These are phyloP conservation scores for Elaeis guineensis DNA, from an alignment of 176 grass and related monocot genomes.

Conservation along the genomic window DNA sequence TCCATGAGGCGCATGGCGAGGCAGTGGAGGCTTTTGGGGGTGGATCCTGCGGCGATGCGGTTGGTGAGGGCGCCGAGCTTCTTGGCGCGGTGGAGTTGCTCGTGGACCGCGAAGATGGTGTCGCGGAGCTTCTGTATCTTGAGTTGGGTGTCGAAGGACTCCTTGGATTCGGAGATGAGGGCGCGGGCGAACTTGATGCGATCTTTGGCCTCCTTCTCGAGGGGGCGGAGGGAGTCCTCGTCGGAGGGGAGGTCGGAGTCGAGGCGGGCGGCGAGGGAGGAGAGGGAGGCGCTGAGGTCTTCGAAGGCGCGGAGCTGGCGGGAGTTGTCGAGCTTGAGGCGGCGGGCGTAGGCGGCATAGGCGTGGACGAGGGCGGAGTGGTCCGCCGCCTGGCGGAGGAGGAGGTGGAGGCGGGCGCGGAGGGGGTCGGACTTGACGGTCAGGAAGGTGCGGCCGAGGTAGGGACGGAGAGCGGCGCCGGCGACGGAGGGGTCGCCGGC, in stretches of 20 bases:
- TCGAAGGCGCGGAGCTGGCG: slow-evolving; percentile 56
- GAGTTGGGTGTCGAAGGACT: slow-evolving; percentile 80
- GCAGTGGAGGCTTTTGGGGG: slow-evolving; percentile 89
- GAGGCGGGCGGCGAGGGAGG: slow-evolving; percentile 34
- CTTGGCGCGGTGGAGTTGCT: slow-evolving; percentile 72
- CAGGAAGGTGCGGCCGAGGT: slow-evolving; percentile 1
- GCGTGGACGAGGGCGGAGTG: slow-evolving; percentile 69
- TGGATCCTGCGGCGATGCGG: slow-evolving; percentile 75
- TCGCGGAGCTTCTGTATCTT: slow-evolving; percentile 90
- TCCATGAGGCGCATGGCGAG: slow-evolving; percentile 96
- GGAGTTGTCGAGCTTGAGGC: slow-evolving; percentile 61
- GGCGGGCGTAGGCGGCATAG: slow-evolving; percentile 57
- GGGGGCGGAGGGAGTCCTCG: slow-evolving; percentile 33
- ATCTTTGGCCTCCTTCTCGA: slow-evolving; percentile 69
- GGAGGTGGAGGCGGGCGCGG: slow-evolving; percentile 35
- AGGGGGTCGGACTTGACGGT: slow-evolving; percentile 19
- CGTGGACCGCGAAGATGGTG: slow-evolving; percentile 70
- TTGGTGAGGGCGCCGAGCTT: slow-evolving; percentile 50
- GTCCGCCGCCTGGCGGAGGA: slow-evolving; percentile 65
- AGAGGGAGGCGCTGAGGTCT: slow-evolving; percentile 12
- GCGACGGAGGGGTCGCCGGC: too few relatives aligned
- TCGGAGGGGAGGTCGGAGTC: slow-evolving; percentile 21
- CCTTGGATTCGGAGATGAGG: slow-evolving; percentile 63
- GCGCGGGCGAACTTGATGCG: slow-evolving; percentile 64
- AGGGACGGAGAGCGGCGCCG: slow-evolving; percentile 19